phyloP scores from a whole-genome alignment of 2,329 filamentous ascomycete genomes.

The Monilinia fructigena region DNA sequence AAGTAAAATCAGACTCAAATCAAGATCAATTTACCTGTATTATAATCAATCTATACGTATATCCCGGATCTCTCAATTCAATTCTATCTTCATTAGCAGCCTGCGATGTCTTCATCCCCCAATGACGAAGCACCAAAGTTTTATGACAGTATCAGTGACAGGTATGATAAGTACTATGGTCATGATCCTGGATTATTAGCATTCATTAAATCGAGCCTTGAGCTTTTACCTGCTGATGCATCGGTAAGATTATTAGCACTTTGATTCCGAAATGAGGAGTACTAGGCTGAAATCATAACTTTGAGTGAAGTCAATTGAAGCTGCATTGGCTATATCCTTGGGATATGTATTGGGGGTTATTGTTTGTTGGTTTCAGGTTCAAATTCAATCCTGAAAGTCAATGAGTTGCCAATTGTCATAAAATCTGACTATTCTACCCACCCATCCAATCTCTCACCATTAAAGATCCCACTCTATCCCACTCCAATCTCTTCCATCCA shows the following conservation, averaged over 20 bases:
- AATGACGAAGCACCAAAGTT: neutral
- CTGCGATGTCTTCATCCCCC: neutral
- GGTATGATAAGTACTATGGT: neutral
- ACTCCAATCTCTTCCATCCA: neutral
- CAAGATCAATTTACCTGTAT: too few species aligned
- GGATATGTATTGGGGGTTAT: too few species aligned
- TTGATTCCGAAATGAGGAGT: neutral
- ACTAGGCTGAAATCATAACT: neutral
- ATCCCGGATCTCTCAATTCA: neutral
- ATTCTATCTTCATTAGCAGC: too few species aligned
- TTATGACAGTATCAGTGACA: neutral
- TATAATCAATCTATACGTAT: neutral
- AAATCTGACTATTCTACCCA: neutral
- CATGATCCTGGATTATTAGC: constrained; percentile 1
- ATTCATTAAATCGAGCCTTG: neutral
- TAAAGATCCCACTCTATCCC: neutral
- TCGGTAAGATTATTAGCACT: neutral
- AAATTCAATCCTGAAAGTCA: too few species aligned
- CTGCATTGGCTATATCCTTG: neutral
- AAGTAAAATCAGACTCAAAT: too few species aligned
- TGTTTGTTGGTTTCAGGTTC: too few species aligned
- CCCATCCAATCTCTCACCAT: neutral
- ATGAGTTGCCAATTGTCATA: too few species aligned
- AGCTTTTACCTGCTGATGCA: neutral
- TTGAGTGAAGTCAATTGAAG: neutral